Base-by-base conservation (phyloP, 1,284 basidiomycete species). In the Trametes polyzona region DNA sequence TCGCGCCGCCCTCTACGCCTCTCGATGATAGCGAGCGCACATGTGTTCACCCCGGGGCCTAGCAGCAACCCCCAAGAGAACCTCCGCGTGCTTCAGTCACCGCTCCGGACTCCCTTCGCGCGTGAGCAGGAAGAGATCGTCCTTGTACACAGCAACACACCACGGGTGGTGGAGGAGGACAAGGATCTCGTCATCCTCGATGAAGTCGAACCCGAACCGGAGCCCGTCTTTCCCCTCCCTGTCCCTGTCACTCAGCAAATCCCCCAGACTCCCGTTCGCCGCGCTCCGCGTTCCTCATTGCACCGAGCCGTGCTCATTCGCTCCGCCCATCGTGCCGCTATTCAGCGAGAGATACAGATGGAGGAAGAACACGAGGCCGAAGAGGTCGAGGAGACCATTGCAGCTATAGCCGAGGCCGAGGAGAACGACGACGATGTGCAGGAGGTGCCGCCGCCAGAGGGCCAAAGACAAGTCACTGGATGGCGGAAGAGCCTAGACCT, bases 131-230 rank as follows among this genome's bases (percentile, higher is more conserved):
- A 80, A 29, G 78, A 81, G 14, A 83, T 88, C 46, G 75, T 86
- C 4, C 76, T 90, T 3, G 86, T 88, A 0, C 81, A 88, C 35
- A 84, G 84, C n/a, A 76, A 86, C 56, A 74, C 82, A 60, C 87
- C 87, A 2, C 79, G 80, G 10, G 86, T 90, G 2, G 78, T 87
- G 1, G 82, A 89, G 65, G 87, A 88, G 55, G 87, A 84, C 33
- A 78, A 77, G 55, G 88, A 90, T 63, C 80, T 90, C 29, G 79
- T 90, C 51, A 88, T 90, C 55, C 73, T 89, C 14, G 88, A 90
- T 67, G 81, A 86, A 46, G 77, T 88, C 19, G 63, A 59, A 14
- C 65, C 65, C 12, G 58, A 54, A 11, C 69, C 68, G 3, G 47
- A 50, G 8, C 66, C 67, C 9, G 23, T 48, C 10, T 39, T 54